Base-by-base conservation (phyloP, 1,139 yeast genomes). In the Suhomyces ambrosiae region DNA sequence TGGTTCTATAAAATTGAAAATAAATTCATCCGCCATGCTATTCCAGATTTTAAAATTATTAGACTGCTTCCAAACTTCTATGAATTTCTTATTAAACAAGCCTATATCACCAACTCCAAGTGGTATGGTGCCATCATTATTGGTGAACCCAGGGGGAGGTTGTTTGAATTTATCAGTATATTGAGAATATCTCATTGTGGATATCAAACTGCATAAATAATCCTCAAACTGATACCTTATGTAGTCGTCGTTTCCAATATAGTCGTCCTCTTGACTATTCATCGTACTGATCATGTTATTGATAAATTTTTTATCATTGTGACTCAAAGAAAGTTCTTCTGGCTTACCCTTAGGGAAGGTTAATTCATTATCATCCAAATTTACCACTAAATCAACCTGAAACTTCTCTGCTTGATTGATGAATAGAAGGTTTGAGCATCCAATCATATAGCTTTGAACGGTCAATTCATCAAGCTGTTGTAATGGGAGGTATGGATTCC, bases 401-500 rank as follows among this genome's bases (percentile, higher is more conserved):
- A 76, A 67, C 25, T 69, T 64, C 29, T 72, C 67, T 51, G 83
- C 84, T 44, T 84, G 89, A 49, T 84, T 84, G 30, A 86, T 67
- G 37, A 92, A 69, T 32, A 92, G 65, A 24, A 89, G 80, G 60
- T 92, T 92, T 7, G 97, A 89, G 33, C 95, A 84, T 0, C 98
- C 98, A 38, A 88, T 77, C 63, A 88, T 69, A 49, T 80, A 92
- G 55, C 80, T 82, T 38, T 74, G 68, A 0, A 90, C 75, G 25
- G 71, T 72, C 38, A 92, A 68, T 49, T 86, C 90, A 39, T 84
- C 85, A 40, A 92, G 67, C 56, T 90, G 97, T 59, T 90, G 98
- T 36, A 92, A 66, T 0, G 98, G 96, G 15, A 90, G 76, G 59
- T 90, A 92, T 0, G 98, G 97, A 48, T 86, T 85, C 73, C 95